Evolutionary conservation across 1,139 yeast genomes (phyloP), one percentile per base, ranked within the genome.

Genomic region (Spencermartinsiella ligniputridi): DNA sequence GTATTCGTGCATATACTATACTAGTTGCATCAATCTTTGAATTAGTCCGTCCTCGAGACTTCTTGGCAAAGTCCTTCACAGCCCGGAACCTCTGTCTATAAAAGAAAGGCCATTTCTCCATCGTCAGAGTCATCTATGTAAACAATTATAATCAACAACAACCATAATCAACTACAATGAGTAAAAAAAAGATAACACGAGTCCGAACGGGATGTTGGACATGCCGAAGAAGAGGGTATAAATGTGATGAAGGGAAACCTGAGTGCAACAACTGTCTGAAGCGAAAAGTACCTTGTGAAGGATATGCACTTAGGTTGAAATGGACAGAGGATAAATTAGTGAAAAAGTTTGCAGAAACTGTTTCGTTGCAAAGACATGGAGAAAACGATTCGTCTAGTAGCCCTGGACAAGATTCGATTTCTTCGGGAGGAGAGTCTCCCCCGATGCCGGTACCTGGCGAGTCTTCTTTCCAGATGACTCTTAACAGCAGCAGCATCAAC

Each of bases 241-340:
- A 78, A 55, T 78, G 83, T 57, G 83, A 77, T 52, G 83, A 78
- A 54, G 67, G 73, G 5, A 76, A 76, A 51, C 83, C 83, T 0
- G 57, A 56, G 18, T 78, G 83, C 50, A 72, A 47, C 75, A 58
- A 54, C 81, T 52, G 57, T 55, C 9, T 68, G 67, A 48, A 71
- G 70, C 56, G 70, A 27, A 34, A 69, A 74, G 17, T 51, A 11
- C 67, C 63, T 15, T 79, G 83, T 57, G 83, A 81, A 5, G 87
- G 87, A 1, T 81, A 81, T 55, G 78, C 81, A 3, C 77, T 78
- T 22, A 73, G 72, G 42, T 81, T 78, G 66, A 78, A 78, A 56
- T 81, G 87, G 87, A 69, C 32, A 6, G 32, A 27, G n/a, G 32
- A 27, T n/a, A 27, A 27, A 27, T 15, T 27, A 5, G 8, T 15